A percentile compares a stretch with the other conserved stretches of the same genome.
These are phyloP conservation scores for Aspergillus vadensis DNA, from an alignment of 2,329 filamentous ascomycete species.

Conservation along the genomic window DNA sequence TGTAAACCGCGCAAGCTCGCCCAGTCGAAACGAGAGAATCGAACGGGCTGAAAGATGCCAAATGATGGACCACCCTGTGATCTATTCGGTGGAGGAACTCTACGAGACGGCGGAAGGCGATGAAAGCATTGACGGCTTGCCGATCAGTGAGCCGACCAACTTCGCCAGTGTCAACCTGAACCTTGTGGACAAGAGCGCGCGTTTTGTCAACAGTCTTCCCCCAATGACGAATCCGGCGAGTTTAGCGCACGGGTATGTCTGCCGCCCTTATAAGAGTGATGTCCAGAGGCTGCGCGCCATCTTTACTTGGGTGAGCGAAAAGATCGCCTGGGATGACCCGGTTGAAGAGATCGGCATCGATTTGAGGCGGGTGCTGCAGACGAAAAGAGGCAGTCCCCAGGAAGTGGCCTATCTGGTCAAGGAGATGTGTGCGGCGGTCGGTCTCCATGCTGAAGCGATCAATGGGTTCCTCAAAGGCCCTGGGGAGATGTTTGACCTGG, in stretches of 20 bases:
- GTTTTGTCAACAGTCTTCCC: slow-evolving; percentile 83
- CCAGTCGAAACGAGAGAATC: slow-evolving; percentile 82
- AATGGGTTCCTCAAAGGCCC: slow-evolving; percentile 88
- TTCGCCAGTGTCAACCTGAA: slow-evolving; percentile 77
- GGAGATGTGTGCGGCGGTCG: slow-evolving; percentile 92
- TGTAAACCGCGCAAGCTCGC: slow-evolving; percentile 90
- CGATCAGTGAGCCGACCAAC: slow-evolving; percentile 79
- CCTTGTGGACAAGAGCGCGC: slow-evolving; percentile 92
- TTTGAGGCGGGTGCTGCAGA: slow-evolving; percentile 78
- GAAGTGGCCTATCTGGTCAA: slow-evolving; percentile 85
- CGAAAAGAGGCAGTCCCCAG: slow-evolving; percentile 79
- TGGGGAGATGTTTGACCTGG: slow-evolving; percentile 78
- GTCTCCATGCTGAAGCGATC: slow-evolving; percentile 83
- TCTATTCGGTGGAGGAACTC: slow-evolving; percentile 87
- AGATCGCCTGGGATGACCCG: slow-evolving; percentile 92
- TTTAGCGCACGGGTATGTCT: slow-evolving; percentile 87
- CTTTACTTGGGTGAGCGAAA: slow-evolving; percentile 96
- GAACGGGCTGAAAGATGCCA: slow-evolving; percentile 88
- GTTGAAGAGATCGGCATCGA: slow-evolving; percentile 79
- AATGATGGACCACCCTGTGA: slow-evolving; percentile 87
- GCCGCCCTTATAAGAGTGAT: slow-evolving; percentile 89
- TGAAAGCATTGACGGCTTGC: slow-evolving; percentile 80
- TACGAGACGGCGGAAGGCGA: slow-evolving; percentile 85
- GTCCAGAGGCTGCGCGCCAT: slow-evolving; percentile 91
- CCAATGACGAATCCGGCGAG: slow-evolving; percentile 78